These are phyloP conservation scores for Xylariaceae sp. DNA, from an alignment of 2,329 filamentous ascomycete genomes.

Conservation along the genomic window DNA sequence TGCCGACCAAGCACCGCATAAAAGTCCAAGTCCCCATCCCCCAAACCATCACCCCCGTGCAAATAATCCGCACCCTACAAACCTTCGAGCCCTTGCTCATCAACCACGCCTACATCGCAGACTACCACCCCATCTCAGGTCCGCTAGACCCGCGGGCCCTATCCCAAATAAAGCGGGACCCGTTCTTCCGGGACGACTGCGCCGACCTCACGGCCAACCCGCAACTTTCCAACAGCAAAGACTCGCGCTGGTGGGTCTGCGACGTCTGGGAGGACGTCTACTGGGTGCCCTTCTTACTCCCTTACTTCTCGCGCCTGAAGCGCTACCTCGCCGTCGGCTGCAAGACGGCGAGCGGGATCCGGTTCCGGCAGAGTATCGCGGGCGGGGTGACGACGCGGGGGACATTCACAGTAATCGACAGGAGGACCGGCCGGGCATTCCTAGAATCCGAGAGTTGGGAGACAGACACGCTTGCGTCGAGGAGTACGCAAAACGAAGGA, in stretches of 20 bases:
- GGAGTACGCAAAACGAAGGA: background rate
- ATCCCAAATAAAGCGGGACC: slow-evolving; percentile 9
- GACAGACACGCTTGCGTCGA: background rate
- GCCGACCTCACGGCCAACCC: background rate
- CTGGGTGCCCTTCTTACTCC: slow-evolving; percentile 15
- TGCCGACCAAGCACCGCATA: slow-evolving; percentile 9
- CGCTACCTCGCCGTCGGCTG: slow-evolving; percentile 14
- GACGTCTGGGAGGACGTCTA: slow-evolving; percentile 17
- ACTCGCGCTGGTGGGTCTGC: slow-evolving; percentile 11
- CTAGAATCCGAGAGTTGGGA: slow-evolving; percentile 2
- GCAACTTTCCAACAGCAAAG: background rate
- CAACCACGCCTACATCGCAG: slow-evolving; percentile 11
- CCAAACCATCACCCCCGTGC: background rate
- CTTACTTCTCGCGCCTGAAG: slow-evolving; percentile 18
- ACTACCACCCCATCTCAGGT: slow-evolving; percentile 7
- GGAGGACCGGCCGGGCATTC: slow-evolving; percentile 7
- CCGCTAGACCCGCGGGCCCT: slow-evolving; percentile 1
- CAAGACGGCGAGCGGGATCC: slow-evolving; percentile 13
- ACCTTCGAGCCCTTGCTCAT: slow-evolving; percentile 15
- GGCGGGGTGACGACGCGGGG: slow-evolving; percentile 10
- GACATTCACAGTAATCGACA: slow-evolving; percentile 7
- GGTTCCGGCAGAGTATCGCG: slow-evolving; percentile 11
- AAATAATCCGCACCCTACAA: slow-evolving; percentile 11
- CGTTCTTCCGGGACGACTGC: slow-evolving; percentile 11
- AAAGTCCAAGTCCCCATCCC: slow-evolving; percentile 12